These are phyloP conservation scores for Clarireedia paspali DNA, from an alignment of 2,329 filamentous ascomycete genomes.

Conservation along the genomic window DNA sequence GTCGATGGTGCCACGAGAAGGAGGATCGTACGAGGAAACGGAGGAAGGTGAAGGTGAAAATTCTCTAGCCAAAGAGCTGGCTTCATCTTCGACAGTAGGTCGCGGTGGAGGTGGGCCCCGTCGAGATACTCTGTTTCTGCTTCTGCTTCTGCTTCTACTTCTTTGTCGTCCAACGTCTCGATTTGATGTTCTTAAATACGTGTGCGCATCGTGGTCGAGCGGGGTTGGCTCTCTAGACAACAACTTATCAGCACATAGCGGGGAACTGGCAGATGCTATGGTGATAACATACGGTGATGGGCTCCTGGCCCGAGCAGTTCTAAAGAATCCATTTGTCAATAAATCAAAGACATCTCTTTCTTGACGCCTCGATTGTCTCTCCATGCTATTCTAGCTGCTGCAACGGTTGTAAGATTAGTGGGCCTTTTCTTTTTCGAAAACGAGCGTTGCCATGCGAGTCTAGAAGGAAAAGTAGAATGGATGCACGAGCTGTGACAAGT, in stretches of 20 bases:
- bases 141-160: slow-evolving; percentile 15
- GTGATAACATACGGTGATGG: slow-evolving; percentile 28
- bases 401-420: no score
- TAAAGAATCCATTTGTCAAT: slow-evolving; percentile 44
- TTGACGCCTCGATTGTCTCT: slow-evolving; percentile 11
- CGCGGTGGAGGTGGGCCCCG: slow-evolving; percentile 41
- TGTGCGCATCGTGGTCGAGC: slow-evolving; percentile 8
- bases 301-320: slow-evolving; percentile 37
- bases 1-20: slow-evolving; percentile 56
- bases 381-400: slow-evolving; percentile 13
- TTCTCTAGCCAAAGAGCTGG: slow-evolving; percentile 53
- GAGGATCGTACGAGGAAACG: slow-evolving; percentile 42
- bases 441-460: background rate
- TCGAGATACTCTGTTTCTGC: slow-evolving; percentile 14
- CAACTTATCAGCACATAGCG: background rate
- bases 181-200: slow-evolving; percentile 7
- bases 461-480: background rate
- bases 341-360: slow-evolving; percentile 20
- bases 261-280: background rate
- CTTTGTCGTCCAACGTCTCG: slow-evolving; percentile 9
- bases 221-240: slow-evolving; percentile 8
- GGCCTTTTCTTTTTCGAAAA: no score
- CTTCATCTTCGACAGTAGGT: slow-evolving; percentile 64
- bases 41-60: slow-evolving; percentile 29
- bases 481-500: background rate